phyloP scores from a whole-genome alignment of 805 yeast genomes.

The Lipomyces sp. region DNA sequence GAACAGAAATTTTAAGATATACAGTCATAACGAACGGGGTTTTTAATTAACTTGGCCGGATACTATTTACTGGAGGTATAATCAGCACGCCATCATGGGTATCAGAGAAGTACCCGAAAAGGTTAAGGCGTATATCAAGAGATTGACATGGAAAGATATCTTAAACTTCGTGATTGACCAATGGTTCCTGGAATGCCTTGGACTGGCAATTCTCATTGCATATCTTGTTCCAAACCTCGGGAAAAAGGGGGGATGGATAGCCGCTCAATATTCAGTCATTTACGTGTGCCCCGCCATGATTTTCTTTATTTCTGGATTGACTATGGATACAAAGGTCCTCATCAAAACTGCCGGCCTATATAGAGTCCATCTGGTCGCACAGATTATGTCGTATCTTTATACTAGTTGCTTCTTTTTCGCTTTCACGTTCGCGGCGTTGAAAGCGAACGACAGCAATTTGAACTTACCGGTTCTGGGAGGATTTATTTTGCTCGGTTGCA shows the following conservation, averaged over 20 bases:
- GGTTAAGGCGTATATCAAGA: constrained; percentile 6
- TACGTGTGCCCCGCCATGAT: constrained; percentile 87
- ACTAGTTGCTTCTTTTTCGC: constrained; percentile 70
- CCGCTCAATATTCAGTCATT: constrained; percentile 73
- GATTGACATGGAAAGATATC: constrained; percentile 13
- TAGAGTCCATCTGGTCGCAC: constrained; percentile 75
- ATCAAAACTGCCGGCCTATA: constrained; percentile 63
- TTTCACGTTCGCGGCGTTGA: constrained; percentile 61
- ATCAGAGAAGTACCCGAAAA: not conserved
- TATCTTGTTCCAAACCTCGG: constrained; percentile 80
- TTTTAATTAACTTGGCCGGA: too few species aligned
- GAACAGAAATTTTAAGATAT: too few species aligned
- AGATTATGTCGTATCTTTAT: constrained; percentile 55
- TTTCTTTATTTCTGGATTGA: constrained; percentile 74
- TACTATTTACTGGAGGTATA: too few species aligned
- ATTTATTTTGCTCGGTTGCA: constrained; percentile 72
- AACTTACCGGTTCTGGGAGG: constrained; percentile 78
- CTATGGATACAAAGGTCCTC: constrained; percentile 65
- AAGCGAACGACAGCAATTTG: constrained; percentile 55
- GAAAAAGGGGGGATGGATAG: constrained; percentile 71
- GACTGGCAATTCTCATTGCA: constrained; percentile 70
- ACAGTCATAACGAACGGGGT: too few species aligned
- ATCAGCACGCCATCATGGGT: too few species aligned
- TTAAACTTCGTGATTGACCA: constrained; percentile 17
- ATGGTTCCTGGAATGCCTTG: constrained; percentile 79